phyloP scores from a whole-genome alignment of 2,329 filamentous ascomycete species.

The Colletotrichum sp. region DNA sequence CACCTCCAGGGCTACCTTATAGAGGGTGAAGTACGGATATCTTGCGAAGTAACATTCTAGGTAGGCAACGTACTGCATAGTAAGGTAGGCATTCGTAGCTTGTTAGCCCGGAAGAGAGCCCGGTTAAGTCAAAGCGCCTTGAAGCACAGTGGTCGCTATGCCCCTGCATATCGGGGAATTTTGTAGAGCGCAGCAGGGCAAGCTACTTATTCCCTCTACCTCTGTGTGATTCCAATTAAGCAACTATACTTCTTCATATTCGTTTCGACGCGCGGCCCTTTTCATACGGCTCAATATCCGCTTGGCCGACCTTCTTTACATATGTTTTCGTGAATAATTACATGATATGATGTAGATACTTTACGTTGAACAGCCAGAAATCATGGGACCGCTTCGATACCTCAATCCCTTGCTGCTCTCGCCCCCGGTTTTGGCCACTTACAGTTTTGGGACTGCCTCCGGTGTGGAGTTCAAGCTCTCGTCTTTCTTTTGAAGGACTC shows the following conservation, averaged over 20 bases:
- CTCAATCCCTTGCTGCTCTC: neutral
- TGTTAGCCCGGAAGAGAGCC: neutral
- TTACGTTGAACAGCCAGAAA: neutral
- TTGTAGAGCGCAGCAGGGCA: neutral
- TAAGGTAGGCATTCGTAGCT: neutral
- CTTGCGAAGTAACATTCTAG: neutral
- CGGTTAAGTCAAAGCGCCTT: neutral
- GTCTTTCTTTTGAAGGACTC: conserved; percentile 36
- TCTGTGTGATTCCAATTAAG: neutral
- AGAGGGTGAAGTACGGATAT: neutral
- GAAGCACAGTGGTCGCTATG: neutral
- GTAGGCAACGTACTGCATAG: too few species aligned
- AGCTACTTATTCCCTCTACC: neutral
- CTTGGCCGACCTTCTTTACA: neutral
- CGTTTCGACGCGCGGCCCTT: neutral
- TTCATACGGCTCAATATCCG: neutral
- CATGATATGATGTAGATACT: neutral
- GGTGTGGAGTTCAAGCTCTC: conserved; percentile 21
- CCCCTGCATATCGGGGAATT: neutral
- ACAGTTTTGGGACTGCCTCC: conserved; percentile 34
- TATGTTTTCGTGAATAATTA: neutral
- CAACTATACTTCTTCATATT: neutral
- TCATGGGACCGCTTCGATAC: neutral
- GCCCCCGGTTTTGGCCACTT: neutral
- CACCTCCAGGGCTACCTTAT: neutral